Percentiles rank a stretch among this genome's conserved stretches.
phyloP scores from a whole-genome alignment of 2,329 filamentous ascomycete genomes.

The Emmonsiellopsis sp. region DNA sequence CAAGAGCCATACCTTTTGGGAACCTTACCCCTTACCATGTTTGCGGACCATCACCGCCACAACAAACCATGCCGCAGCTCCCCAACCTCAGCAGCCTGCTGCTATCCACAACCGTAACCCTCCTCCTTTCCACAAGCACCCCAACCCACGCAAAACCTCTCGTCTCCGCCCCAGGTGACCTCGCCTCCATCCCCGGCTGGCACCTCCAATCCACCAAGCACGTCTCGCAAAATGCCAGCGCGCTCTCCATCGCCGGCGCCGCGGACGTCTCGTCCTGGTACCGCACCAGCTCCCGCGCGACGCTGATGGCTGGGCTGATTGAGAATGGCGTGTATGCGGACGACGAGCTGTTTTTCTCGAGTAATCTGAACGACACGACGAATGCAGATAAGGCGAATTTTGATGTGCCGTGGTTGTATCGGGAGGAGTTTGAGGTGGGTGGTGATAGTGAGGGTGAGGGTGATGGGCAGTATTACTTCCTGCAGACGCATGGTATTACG shows the following conservation, averaged over 20 bases:
- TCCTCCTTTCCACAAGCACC: neutral
- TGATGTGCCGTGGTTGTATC: slow-evolving; percentile 50
- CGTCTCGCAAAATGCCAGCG: slow-evolving; percentile 26
- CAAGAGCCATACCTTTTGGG: no score
- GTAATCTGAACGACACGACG: slow-evolving; percentile 33
- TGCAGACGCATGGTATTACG: slow-evolving; percentile 52
- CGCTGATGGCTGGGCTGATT: slow-evolving; percentile 51
- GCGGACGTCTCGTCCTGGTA: slow-evolving; percentile 45
- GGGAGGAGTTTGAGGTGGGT: slow-evolving; percentile 42
- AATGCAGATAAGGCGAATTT: slow-evolving; percentile 41
- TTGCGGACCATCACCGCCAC: no score
- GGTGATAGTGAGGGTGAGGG: slow-evolving; percentile 30
- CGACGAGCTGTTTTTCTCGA: slow-evolving; percentile 47
- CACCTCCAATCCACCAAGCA: slow-evolving; percentile 40
- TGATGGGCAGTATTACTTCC: slow-evolving; percentile 38
- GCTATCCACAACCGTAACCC: neutral
- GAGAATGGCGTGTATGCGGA: slow-evolving; percentile 45
- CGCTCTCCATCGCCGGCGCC: slow-evolving; percentile 33
- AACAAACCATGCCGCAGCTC: no score
- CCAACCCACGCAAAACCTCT: slow-evolving; percentile 3
- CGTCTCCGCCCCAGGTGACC: slow-evolving; percentile 19
- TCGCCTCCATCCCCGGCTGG: slow-evolving; percentile 34
- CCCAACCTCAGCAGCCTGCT: no score
- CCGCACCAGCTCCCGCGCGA: slow-evolving; percentile 42
- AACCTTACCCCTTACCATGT: no score